A percentile compares a stretch with the other conserved stretches of the same genome.
Conservation (phyloP, 495 filamentous ascomycete genomes). For the Lasiosphaeria hispida region DNA sequence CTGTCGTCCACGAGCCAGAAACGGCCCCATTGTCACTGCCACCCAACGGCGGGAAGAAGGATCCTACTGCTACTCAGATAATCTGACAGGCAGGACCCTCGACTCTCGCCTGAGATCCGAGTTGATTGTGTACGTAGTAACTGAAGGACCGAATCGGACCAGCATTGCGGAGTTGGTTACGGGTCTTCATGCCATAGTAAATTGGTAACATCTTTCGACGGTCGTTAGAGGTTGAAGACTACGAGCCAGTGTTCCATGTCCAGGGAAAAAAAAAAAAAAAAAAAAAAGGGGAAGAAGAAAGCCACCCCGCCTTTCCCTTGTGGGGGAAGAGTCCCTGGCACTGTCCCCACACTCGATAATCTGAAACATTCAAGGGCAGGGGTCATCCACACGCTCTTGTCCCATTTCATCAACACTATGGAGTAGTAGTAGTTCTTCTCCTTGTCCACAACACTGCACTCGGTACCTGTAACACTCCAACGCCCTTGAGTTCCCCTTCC, state of each 20-base stretch:
- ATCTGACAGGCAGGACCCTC: no score
- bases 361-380: constrained; percentile 6
- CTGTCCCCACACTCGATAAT: constrained; percentile 2
- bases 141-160: no score
- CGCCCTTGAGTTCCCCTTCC: neutral
- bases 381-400: neutral
- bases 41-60: no score
- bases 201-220: no score
- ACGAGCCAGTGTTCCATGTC: neutral
- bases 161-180: no score
- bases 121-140: no score
- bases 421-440: no score
- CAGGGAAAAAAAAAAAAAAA: neutral
- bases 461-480: neutral
- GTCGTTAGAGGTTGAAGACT: no score
- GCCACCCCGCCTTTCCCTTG: neutral
- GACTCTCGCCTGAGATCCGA: no score
- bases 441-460: neutral
- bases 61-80: no score
- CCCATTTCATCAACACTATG: neutral
- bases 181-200: no score
- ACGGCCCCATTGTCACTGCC: no score
- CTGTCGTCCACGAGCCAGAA: neutral
- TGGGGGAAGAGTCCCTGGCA: neutral
- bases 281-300: neutral